phyloP scores from a whole-genome alignment of 2,329 filamentous ascomycete species.

The Hyphodiscus sp. region DNA sequence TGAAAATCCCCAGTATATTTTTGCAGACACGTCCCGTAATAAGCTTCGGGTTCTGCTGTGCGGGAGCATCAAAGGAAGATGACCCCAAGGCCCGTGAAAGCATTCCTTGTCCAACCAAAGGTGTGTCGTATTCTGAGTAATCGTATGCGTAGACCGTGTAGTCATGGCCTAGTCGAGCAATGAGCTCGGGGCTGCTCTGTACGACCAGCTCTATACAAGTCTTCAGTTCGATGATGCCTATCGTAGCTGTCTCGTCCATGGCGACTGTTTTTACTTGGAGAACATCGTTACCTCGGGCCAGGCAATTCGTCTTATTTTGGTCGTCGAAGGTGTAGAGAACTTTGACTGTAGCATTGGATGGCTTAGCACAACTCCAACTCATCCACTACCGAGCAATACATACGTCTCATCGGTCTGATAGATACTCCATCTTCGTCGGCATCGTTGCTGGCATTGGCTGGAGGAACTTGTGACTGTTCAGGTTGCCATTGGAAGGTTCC shows the following conservation, averaged over 20 bases:
- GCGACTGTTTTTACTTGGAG: slow-evolving; percentile 74
- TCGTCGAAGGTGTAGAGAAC: slow-evolving; percentile 94
- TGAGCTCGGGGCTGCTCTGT: slow-evolving; percentile 76
- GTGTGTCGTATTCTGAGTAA: slow-evolving; percentile 90
- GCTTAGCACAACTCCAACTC: slow-evolving; percentile 13
- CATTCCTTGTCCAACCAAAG: slow-evolving; percentile 92
- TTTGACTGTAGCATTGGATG: slow-evolving; percentile 59
- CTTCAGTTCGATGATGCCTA: slow-evolving; percentile 82
- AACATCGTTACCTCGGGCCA: slow-evolving; percentile 76
- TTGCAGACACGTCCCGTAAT: slow-evolving; percentile 88
- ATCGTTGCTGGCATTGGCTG: slow-evolving; percentile 9
- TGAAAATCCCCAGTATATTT: slow-evolving; percentile 78
- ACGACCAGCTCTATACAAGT: slow-evolving; percentile 79
- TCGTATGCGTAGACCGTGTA: slow-evolving; percentile 98
- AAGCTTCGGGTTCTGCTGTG: slow-evolving; percentile 57
- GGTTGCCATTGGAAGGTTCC: slow-evolving; percentile 16
- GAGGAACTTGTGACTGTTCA: slow-evolving; percentile 15
- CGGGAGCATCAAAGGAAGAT: slow-evolving; percentile 46
- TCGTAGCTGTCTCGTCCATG: slow-evolving; percentile 71
- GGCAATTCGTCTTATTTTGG: slow-evolving; percentile 79
- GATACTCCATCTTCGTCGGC: slow-evolving; percentile 45
- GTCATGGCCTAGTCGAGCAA: slow-evolving; percentile 63
- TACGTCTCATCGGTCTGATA: slow-evolving; percentile 54
- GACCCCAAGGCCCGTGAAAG: slow-evolving; percentile 71
- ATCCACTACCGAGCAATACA: slow-evolving; percentile 29